These are phyloP conservation scores for Hibiscus mutabilis DNA, from an alignment of 345 rosid genomes.

Conservation along the genomic window DNA sequence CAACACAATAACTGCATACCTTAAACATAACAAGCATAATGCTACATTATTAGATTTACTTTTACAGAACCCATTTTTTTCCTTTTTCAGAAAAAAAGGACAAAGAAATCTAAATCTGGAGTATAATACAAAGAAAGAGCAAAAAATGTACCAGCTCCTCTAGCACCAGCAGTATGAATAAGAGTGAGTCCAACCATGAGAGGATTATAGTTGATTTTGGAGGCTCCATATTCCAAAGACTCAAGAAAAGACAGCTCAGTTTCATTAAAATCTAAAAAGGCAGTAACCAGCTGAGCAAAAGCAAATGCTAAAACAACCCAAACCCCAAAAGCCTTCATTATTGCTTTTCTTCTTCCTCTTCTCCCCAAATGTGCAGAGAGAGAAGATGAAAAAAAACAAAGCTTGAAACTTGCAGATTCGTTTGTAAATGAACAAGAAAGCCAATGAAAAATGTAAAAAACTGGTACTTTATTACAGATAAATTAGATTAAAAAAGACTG, in stretches of 20 bases:
- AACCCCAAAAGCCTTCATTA: conserved; percentile 34
- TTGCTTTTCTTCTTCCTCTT: conserved; percentile 2
- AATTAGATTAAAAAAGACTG: background rate
- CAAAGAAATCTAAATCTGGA: conserved; percentile 3
- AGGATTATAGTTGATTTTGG: conserved; percentile 33
- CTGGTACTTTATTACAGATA: background rate
- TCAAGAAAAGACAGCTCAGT: conserved; percentile 48
- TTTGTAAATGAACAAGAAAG: background rate
- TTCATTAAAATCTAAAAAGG: conserved; percentile 45
- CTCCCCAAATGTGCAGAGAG: conserved; percentile 15
- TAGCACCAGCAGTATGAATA: conserved; percentile 60
- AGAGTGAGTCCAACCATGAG: conserved; percentile 85
- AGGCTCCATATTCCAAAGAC: conserved; percentile 36
- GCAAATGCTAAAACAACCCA: conserved; percentile 21
- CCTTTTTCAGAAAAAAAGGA: background rate
- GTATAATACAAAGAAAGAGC: background rate
- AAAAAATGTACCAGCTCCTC: conserved; percentile 68
- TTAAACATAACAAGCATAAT: background rate
- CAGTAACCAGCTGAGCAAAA: conserved; percentile 33
- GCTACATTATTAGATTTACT: background rate
- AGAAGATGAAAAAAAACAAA: background rate
- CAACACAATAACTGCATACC: background rate
- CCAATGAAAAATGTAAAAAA: background rate
- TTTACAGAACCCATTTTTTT: background rate
- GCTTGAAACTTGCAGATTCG: conserved; percentile 17